Percentiles rank a stretch among this genome's conserved stretches.
Conservation (phyloP, 805 yeast genomes). For the Candida odintsovae region DNA sequence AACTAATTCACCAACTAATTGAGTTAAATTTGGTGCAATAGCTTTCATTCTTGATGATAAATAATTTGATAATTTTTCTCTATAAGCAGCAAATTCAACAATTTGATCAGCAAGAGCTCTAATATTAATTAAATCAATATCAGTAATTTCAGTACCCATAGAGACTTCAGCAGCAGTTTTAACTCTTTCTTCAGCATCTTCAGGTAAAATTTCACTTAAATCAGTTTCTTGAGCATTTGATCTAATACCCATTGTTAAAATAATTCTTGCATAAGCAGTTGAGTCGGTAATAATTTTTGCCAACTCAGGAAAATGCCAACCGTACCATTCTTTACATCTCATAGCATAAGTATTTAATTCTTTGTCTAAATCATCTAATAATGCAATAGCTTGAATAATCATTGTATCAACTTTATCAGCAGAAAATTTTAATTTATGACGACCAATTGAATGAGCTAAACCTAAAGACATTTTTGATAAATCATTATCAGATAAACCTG, state of each 20-base stretch:
- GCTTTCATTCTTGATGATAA: conserved; percentile 95
- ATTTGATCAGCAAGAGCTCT: conserved; percentile 91
- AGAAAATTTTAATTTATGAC: conserved; percentile 94
- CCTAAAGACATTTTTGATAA: conserved; percentile 94
- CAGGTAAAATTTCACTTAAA: conserved; percentile 85
- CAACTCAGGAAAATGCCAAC: conserved; percentile 99
- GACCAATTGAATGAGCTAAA: conserved; percentile 97
- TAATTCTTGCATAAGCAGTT: conserved; percentile 91
- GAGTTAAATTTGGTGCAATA: conserved; percentile 95
- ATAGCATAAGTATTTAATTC: conserved; percentile 97
- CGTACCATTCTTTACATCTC: conserved; percentile 99
- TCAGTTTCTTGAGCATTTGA: conserved; percentile 88
- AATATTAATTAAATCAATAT: conserved; percentile 81
- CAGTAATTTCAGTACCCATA: conserved; percentile 99
- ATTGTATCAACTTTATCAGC: conserved; percentile 98
- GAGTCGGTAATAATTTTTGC: conserved; percentile 96
- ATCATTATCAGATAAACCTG: conserved; percentile 84
- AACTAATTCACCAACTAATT: conserved; percentile 93
- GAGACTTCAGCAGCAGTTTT: conserved; percentile 97
- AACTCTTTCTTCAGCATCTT: conserved; percentile 85
- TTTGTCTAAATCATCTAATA: conserved; percentile 94
- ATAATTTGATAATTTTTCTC: conserved; percentile 93
- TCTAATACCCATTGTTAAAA: conserved; percentile 90
- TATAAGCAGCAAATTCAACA: conserved; percentile 91
- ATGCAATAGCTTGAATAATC: conserved; percentile 98